Evolutionary conservation across 2,329 filamentous ascomycete genomes (phyloP).

Genomic region (Botrytis pseudocinerea): DNA sequence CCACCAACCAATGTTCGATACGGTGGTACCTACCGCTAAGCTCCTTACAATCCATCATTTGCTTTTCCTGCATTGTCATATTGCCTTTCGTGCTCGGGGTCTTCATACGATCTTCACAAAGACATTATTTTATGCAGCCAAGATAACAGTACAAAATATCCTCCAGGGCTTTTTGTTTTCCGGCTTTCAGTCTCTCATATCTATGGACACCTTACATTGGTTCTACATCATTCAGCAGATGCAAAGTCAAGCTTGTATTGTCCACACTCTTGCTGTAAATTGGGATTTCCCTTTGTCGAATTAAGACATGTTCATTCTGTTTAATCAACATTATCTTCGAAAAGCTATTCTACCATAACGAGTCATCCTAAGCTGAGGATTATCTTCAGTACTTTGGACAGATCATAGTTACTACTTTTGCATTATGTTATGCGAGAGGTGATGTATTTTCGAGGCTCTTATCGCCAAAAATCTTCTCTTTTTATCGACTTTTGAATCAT

Average conservation of each 20-base stretch:
- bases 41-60: constrained; percentile 27
- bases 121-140: constrained; percentile 38
- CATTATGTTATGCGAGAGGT: constrained; percentile 37
- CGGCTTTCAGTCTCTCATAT: constrained; percentile 41
- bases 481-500: constrained; percentile 33
- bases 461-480: constrained; percentile 32
- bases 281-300: constrained; percentile 32
- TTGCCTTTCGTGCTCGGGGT: constrained; percentile 37
- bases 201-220: constrained; percentile 40
- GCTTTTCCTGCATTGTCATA: constrained; percentile 34
- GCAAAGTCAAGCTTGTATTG: constrained; percentile 37
- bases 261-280: constrained; percentile 31
- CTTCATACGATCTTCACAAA: constrained; percentile 39
- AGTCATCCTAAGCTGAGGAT: constrained; percentile 57
- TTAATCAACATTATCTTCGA: constrained; percentile 41
- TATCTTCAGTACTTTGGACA: constrained; percentile 59
- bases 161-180: constrained; percentile 35
- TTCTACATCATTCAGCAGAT: constrained; percentile 38
- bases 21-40: constrained; percentile 58
- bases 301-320: constrained; percentile 40
- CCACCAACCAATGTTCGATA: constrained; percentile 59
- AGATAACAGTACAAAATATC: constrained; percentile 41
- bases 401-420: constrained; percentile 62
- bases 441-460: constrained; percentile 32
- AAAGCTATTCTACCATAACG: constrained; percentile 47